These are phyloP conservation scores for Chytriomyces hyalinus DNA, from an alignment of 192 early-diverging fungal species.

Conservation along the genomic window DNA sequence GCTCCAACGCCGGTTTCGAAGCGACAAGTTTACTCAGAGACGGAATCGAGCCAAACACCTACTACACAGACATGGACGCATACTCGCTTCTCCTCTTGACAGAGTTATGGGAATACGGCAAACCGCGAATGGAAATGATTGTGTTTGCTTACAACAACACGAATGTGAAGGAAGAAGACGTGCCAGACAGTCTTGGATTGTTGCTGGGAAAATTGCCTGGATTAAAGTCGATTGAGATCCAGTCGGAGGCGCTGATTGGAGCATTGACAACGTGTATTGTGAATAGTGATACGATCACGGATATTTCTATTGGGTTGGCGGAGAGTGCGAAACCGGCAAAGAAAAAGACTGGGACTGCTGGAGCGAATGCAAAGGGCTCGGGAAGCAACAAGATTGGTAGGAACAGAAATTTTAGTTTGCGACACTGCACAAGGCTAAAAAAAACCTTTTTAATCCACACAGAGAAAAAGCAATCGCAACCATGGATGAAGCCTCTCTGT, in stretches of 20 bases:
- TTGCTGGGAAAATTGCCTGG: background rate
- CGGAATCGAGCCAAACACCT: background rate
- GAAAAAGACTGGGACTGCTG: background rate
- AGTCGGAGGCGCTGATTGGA: background rate
- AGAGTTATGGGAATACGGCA: constrained; percentile 6
- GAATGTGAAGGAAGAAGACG: background rate
- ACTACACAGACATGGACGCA: background rate
- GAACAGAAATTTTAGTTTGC: background rate
- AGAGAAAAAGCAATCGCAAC: background rate
- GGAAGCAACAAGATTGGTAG: background rate
- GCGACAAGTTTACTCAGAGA: background rate
- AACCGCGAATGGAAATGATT: background rate
- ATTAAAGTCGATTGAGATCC: background rate
- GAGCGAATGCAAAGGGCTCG: background rate
- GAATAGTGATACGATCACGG: background rate
- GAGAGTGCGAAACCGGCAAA: background rate
- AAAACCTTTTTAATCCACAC: too few relatives aligned
- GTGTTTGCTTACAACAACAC: background rate
- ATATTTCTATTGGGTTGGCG: background rate
- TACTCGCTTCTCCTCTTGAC: background rate
- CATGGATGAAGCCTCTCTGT: constrained; percentile 22
- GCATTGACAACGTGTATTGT: constrained; percentile 4
- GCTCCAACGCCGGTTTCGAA: background rate
- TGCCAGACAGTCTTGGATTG: background rate
- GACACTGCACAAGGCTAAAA: too few relatives aligned